These are phyloP conservation scores for Serendipita sp. DNA, from an alignment of 768 basidiomycete genomes.

Conservation along the genomic window DNA sequence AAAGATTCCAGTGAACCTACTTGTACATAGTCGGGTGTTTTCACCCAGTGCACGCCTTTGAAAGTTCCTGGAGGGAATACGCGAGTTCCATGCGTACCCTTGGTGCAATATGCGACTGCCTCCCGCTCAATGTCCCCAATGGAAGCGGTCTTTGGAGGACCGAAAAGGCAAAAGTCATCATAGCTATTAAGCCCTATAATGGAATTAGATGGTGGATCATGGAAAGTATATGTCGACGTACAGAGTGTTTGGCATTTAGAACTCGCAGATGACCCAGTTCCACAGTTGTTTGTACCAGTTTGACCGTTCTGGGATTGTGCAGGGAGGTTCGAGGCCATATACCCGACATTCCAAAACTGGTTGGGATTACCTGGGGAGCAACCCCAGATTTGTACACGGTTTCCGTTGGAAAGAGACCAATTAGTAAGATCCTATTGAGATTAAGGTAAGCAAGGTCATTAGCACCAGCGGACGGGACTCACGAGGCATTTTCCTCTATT, in stretches of 20 bases:
- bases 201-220: neutral
- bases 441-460: too few relatives aligned
- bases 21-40: slow-evolving; percentile 29
- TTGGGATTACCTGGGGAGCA: slow-evolving; percentile 22
- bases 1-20: slow-evolving; percentile 13
- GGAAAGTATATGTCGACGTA: neutral
- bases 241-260: slow-evolving; percentile 44
- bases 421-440: slow-evolving; percentile 23
- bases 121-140: slow-evolving; percentile 46
- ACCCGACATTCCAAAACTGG: slow-evolving; percentile 35
- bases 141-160: slow-evolving; percentile 25
- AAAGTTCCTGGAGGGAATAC: slow-evolving; percentile 28
- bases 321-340: slow-evolving; percentile 23
- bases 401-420: slow-evolving; percentile 24
- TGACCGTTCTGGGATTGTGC: slow-evolving; percentile 37
- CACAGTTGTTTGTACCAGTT: slow-evolving; percentile 49
- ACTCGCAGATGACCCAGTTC: slow-evolving; percentile 33
- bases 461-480: slow-evolving; percentile 18
- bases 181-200: slow-evolving; percentile 6
- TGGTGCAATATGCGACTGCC: slow-evolving; percentile 38
- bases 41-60: slow-evolving; percentile 26
- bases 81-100: slow-evolving; percentile 27
- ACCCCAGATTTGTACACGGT: slow-evolving; percentile 26
- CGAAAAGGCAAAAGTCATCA: slow-evolving; percentile 10
- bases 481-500: too few relatives aligned